A percentile compares a stretch with the other conserved stretches of the same genome.
These are phyloP conservation scores for Chalciporus piperatus DNA, from an alignment of 768 basidiomycete genomes.

Conservation along the genomic window DNA sequence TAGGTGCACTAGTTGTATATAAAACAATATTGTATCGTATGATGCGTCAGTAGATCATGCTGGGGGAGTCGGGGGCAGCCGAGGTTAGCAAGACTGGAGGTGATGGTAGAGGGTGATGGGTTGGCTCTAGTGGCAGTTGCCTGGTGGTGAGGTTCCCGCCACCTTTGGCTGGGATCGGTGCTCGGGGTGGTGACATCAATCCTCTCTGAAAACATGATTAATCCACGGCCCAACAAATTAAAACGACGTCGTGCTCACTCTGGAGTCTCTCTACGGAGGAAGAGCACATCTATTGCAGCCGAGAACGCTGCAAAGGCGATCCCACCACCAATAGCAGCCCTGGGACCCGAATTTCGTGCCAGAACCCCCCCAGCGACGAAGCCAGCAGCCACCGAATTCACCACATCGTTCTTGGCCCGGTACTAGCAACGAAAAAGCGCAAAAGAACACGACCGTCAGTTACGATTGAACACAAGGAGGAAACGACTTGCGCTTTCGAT, in stretches of 20 bases:
- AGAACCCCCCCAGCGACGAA: constrained; percentile 87
- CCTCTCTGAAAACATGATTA: constrained; percentile 33
- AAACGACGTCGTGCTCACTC: constrained; percentile 50
- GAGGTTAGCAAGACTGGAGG: too few species aligned
- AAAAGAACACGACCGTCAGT: constrained; percentile 1
- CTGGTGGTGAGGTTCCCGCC: too few species aligned
- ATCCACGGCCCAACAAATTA: constrained; percentile 9
- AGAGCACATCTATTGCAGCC: constrained; percentile 73
- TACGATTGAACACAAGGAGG: not conserved
- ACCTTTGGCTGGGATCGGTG: too few species aligned
- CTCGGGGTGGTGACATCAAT: constrained; percentile 26
- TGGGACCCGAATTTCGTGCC: constrained; percentile 84
- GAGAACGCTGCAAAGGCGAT: constrained; percentile 93
- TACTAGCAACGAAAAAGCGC: constrained; percentile 50
- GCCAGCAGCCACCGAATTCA: constrained; percentile 84
- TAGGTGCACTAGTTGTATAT: not conserved
- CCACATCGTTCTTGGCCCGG: constrained; percentile 93
- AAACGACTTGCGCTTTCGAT: constrained; percentile 79
- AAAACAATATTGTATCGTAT: not conserved
- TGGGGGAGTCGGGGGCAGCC: too few species aligned
- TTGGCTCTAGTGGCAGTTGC: too few species aligned
- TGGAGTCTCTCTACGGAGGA: constrained; percentile 73
- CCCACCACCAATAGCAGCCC: constrained; percentile 84
- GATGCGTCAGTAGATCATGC: not conserved
- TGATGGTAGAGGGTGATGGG: too few species aligned